These are phyloP conservation scores for Russula dissimulans DNA, from an alignment of 768 basidiomycete genomes.

Conservation along the genomic window DNA sequence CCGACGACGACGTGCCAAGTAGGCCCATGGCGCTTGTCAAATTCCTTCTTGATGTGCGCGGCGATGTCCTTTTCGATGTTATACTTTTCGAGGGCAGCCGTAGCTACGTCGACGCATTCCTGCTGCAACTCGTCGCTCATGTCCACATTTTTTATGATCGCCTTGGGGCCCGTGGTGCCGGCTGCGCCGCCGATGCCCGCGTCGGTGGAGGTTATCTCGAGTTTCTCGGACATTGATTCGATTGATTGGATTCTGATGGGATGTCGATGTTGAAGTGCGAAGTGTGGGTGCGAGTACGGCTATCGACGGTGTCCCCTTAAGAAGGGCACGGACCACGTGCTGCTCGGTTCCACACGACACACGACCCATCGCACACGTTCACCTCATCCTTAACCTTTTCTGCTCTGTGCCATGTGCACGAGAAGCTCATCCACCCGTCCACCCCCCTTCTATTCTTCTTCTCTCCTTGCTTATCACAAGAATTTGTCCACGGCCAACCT, in stretches of 20 bases:
- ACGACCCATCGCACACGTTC: not conserved
- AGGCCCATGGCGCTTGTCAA: constrained; percentile 83
- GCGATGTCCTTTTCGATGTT: constrained; percentile 98
- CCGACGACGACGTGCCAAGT: constrained; percentile 99
- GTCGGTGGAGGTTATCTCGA: constrained; percentile 52
- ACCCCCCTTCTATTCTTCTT: too few relatives aligned
- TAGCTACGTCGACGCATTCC: constrained; percentile 83
- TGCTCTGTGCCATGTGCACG: not conserved
- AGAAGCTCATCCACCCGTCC: not conserved
- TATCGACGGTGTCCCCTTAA: not conserved
- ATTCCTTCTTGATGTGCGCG: constrained; percentile 96
- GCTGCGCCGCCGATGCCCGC: constrained; percentile 31
- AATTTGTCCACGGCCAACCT: not conserved
- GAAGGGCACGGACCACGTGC: constrained; percentile 3
- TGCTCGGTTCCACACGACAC: not conserved
- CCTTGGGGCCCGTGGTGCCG: constrained; percentile 47
- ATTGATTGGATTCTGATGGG: constrained; percentile 1
- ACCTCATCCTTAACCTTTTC: not conserved
- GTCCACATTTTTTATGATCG: constrained; percentile 93
- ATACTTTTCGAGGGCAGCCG: constrained; percentile 79
- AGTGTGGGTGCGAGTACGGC: not conserved
- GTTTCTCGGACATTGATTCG: constrained; percentile 31
- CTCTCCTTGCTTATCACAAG: not conserved
- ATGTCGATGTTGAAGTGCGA: not conserved
- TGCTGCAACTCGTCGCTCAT: constrained; percentile 97